Percentiles rank a stretch among this genome's conserved stretches.
phyloP scores from a whole-genome alignment of 108 stramenopile genomes.

The Fragilaria crotonensis region DNA sequence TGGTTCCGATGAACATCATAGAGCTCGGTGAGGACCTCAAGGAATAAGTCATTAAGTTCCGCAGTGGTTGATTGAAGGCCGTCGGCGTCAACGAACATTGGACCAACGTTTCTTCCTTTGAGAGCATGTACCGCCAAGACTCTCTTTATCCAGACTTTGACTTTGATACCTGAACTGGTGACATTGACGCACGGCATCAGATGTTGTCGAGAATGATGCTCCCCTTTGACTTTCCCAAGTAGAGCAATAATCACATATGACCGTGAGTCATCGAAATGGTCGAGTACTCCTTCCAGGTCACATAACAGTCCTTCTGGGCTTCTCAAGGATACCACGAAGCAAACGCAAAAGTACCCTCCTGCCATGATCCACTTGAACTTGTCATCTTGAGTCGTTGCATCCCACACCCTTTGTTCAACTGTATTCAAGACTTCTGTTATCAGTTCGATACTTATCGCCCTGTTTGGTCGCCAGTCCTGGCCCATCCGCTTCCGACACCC shows the following conservation, averaged over 20 bases:
- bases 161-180: not conserved
- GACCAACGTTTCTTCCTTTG: too few relatives aligned
- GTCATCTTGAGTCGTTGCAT: not conserved
- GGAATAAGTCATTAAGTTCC: too few relatives aligned
- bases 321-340: not conserved
- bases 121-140: too few relatives aligned
- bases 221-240: slow-evolving; percentile 1
- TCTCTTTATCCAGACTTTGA: not conserved
- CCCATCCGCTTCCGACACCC: not conserved
- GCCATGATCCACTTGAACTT: not conserved
- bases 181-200: not conserved
- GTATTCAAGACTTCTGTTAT: not conserved
- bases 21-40: too few relatives aligned
- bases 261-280: not conserved
- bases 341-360: not conserved
- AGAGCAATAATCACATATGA: not conserved
- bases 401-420: not conserved
- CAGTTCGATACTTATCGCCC: not conserved
- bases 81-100: too few relatives aligned
- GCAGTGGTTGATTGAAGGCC: too few relatives aligned
- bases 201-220: not conserved
- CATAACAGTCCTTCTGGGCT: not conserved
- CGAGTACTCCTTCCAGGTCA: not conserved
- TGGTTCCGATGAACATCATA: too few relatives aligned
- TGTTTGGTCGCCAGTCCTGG: not conserved